phyloP scores from a whole-genome alignment of 2,329 filamentous ascomycete species.

The Emmonsiellopsis sp. region DNA sequence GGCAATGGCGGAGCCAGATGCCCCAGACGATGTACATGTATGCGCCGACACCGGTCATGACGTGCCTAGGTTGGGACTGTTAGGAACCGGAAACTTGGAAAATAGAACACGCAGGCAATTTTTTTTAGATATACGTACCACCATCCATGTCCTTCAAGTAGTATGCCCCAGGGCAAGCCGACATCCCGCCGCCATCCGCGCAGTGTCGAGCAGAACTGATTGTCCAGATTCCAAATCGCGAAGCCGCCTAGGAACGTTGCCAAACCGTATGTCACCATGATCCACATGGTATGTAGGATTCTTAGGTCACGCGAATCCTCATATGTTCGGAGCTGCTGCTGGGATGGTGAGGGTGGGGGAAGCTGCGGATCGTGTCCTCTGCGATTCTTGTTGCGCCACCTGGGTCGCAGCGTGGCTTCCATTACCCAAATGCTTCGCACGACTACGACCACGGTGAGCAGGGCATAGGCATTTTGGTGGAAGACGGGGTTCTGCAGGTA shows the following conservation, averaged over 20 bases:
- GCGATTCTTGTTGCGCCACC: conserved; percentile 41
- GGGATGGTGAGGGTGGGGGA: conserved; percentile 22
- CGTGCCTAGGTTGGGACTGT: conserved; percentile 47
- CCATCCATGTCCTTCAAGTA: conserved; percentile 67
- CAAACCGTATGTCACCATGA: conserved; percentile 60
- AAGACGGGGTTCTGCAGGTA: conserved; percentile 73
- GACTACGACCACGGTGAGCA: conserved; percentile 62
- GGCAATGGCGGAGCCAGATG: conserved; percentile 68
- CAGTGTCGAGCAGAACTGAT: conserved; percentile 60
- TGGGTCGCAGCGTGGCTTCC: conserved; percentile 56
- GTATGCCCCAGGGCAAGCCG: conserved; percentile 68
- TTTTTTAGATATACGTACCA: conserved; percentile 41
- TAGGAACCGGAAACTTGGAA: conserved; percentile 8
- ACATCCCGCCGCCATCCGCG: conserved; percentile 57
- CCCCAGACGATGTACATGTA: conserved; percentile 82
- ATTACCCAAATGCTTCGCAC: conserved; percentile 69
- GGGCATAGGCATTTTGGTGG: conserved; percentile 70
- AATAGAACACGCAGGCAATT: background rate
- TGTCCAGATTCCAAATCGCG: conserved; percentile 70
- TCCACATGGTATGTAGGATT: conserved; percentile 64
- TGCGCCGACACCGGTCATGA: conserved; percentile 73
- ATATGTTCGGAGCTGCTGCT: conserved; percentile 37
- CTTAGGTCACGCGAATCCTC: conserved; percentile 48
- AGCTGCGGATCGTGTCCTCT: conserved; percentile 35
- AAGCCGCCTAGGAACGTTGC: conserved; percentile 66